Base-by-base conservation (phyloP, 2,329 filamentous ascomycete species). In the Fusarium citri region DNA sequence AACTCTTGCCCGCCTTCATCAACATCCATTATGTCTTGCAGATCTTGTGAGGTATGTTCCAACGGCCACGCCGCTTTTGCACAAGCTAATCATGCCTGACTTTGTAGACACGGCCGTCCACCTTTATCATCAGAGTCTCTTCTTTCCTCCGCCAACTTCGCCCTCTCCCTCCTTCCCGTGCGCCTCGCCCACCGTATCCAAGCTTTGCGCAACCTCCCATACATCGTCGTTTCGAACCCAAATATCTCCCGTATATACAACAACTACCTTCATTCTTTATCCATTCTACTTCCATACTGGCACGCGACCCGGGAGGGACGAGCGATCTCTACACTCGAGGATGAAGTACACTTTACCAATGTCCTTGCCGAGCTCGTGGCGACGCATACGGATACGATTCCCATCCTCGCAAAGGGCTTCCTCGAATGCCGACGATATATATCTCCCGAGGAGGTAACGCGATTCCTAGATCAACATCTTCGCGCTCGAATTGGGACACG, bases 221-320 rank as follows among this genome's bases (percentile, higher is more conserved):
- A 95, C 80, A 98, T 99, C 70, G 95, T 99, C 58, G 96, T 99
- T 26, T 94, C 95, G n/a, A 98, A 99, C 78, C 93, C 94, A 2
- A 94, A 98, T 78, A 94, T 99, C 73, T 92, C 91, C 26, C 91
- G 92, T 75, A 99, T 99, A 71, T 97, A 98, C 84, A 91, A 93
- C 80, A 98, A 98, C 81, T 99, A 99, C 80, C 86, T 97, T 46
- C 94, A 98, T 80, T 97, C 94, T 4, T 85, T 99, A 22, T 95
- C 93, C 4, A 97, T 94, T 1, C 86, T 99, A 18, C 87, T 98
- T 6, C 94, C 95, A 8, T 98, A 95, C 83, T 81, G 79, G 75
- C 79, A 81, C 76, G 90, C 91, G 31, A 86, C 78, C 9, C 73
- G 72, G 45, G 70, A 76, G 28, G 78, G 78, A 43, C 76, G 71